A percentile compares a stretch with the other conserved stretches of the same genome.
Conservation (phyloP, 345 rosid species). For the Angophora floribunda region DNA sequence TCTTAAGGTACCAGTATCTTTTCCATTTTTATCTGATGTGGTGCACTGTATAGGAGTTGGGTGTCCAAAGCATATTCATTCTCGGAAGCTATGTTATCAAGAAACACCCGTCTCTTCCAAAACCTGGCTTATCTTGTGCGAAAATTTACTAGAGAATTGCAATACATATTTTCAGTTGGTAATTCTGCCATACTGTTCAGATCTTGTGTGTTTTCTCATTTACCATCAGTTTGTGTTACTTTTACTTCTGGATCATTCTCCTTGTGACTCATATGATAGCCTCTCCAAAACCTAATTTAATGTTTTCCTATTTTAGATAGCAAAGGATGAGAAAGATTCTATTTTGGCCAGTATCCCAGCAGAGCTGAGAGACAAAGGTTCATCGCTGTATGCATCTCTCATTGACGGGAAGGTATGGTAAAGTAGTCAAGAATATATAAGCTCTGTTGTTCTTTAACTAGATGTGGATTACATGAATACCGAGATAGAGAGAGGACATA, state of each 20-base stretch:
- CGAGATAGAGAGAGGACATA: background rate
- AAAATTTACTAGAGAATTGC: background rate
- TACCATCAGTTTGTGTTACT: background rate
- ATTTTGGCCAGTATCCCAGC: constrained; percentile 70
- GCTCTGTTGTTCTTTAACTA: background rate
- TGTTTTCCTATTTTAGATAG: constrained; percentile 39
- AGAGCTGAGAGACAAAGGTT: constrained; percentile 65
- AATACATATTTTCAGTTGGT: background rate
- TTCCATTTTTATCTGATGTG: background rate
- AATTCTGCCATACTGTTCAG: background rate
- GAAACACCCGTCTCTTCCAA: background rate
- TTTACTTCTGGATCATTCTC: background rate
- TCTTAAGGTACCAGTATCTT: constrained; percentile 34
- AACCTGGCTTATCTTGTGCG: background rate
- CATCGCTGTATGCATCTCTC: constrained; percentile 51
- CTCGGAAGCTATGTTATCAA: background rate
- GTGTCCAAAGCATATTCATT: background rate
- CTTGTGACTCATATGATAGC: background rate
- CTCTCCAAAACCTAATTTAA: background rate
- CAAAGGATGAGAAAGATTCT: constrained; percentile 59
- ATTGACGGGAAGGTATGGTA: constrained; percentile 65
- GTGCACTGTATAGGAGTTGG: background rate
- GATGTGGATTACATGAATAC: background rate
- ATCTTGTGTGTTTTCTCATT: background rate
- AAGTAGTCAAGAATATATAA: background rate